A percentile compares a stretch with the other conserved stretches of the same genome.
These are phyloP conservation scores for Verticillium nubilum DNA, from an alignment of 2,329 filamentous ascomycete genomes.

Conservation along the genomic window DNA sequence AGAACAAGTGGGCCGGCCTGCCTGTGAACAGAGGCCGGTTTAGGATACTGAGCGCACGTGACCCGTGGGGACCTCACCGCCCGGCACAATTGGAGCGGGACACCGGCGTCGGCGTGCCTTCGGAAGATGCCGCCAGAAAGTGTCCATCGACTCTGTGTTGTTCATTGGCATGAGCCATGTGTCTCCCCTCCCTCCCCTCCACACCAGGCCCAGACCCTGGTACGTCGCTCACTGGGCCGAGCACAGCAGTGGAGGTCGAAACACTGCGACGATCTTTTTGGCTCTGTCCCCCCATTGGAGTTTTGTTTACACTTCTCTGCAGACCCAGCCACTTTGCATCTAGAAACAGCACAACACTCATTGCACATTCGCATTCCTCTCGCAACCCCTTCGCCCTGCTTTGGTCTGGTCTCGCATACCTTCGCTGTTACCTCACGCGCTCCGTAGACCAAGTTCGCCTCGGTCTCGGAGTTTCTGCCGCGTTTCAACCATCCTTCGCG, in stretches of 20 bases:
- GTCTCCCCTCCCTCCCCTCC: background rate
- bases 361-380: background rate
- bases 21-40: background rate
- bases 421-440: background rate
- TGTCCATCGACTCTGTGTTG: background rate
- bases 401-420: background rate
- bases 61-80: background rate
- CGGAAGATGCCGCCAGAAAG: background rate
- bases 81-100: background rate
- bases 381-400: slow-evolving; percentile 5
- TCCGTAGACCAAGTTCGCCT: background rate
- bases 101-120: background rate
- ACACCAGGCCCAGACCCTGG: background rate
- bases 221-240: background rate
- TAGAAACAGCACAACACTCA: background rate
- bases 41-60: background rate
- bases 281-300: background rate
- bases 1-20: background rate
- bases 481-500: background rate
- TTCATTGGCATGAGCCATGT: background rate
- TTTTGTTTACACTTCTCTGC: slow-evolving; percentile 2
- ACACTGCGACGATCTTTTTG: slow-evolving; percentile 3
- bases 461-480: background rate
- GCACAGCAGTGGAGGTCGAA: background rate
- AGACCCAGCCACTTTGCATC: background rate